Evolutionary conservation across 768 basidiomycete species (phyloP), one percentile per base, ranked within the genome.

Genomic region (Boletus vermiculosoides): DNA sequence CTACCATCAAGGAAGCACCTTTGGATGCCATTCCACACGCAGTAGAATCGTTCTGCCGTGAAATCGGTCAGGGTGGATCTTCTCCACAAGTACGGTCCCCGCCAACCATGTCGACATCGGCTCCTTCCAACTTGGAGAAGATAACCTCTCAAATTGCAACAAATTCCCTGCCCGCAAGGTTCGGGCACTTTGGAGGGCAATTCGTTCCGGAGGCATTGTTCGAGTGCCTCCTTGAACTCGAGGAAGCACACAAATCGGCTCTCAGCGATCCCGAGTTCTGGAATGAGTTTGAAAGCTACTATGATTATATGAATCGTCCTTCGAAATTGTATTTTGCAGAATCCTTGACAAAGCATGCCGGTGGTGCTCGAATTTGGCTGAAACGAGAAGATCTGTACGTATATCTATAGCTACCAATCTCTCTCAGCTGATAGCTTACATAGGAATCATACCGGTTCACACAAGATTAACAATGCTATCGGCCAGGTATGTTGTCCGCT

Each of bases 381-480:
- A 99, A 99, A 79, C 85, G 94, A 45, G 96, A 95, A 74, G 94
- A 96, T 65, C 68, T 96, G 88, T 89, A 60, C 60, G 88, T 71
- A 23, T 12, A 20, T 25, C 23, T 40, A 52, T 22, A 49, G 22
- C 20, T 45, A 22, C 47, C 28, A 22, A 20, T 30, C 15, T 42
- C 6, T 28, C 10, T 53, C 7, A 22, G 23, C 45, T 53, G 45
- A 73, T 41, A 20, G 8, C 20, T n/a, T 42, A 15, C 50, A 34
- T 56, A 92, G 90, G 57, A 99, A 99, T 71, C 96, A 98, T 70
- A 98, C 97, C 0, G 97, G 97, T 16, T 98, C 95, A 11, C 97
- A 99, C 75, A 99, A 98, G 74, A 98, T 99, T 69, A 98, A 98
- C 76, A 99, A 99, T 71, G 96, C 96, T 23, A 88, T 99, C 57